These are phyloP conservation scores for Debaryomyces hansenii DNA, from an alignment of 805 yeast genomes.

Conservation along the genomic window DNA sequence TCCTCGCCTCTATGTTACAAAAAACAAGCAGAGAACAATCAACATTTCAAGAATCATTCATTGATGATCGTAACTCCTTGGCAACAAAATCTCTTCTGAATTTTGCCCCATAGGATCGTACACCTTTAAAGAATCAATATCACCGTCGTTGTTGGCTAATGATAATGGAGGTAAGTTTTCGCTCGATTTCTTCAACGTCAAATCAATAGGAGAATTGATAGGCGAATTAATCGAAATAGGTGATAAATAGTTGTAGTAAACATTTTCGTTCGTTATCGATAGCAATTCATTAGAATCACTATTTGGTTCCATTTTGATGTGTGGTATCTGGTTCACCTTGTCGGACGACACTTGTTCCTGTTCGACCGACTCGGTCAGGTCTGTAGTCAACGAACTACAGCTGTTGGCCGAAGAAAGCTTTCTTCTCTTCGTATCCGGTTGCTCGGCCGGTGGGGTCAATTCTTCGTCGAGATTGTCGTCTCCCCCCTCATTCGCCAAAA, in stretches of 20 bases:
- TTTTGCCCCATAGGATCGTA: constrained; percentile 44
- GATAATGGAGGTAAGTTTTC: constrained; percentile 9
- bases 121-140: constrained; percentile 9
- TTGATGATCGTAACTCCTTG: constrained; percentile 10
- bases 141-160: constrained; percentile 1
- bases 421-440: constrained; percentile 12
- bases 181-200: constrained; percentile 26
- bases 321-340: constrained; percentile 1
- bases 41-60: constrained; percentile 7
- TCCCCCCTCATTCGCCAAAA: constrained; percentile 1
- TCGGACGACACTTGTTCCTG: constrained; percentile 1
- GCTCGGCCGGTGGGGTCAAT: neutral
- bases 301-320: constrained; percentile 3
- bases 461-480: constrained; percentile 1
- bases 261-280: constrained; percentile 9
- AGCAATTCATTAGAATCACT: constrained; percentile 10
- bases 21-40: constrained; percentile 16
- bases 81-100: constrained; percentile 46
- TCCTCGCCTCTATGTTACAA: neutral
- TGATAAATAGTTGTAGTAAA: constrained; percentile 36
- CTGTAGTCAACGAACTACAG: neutral
- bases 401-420: constrained; percentile 5
- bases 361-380: neutral
- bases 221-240: constrained; percentile 45
- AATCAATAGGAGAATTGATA: constrained; percentile 38